A percentile compares a stretch with the other conserved stretches of the same genome.
Evolutionary conservation across 192 early-diverging fungal species (phyloP).

Genomic region (Lunasporangiospora selenospora): DNA sequence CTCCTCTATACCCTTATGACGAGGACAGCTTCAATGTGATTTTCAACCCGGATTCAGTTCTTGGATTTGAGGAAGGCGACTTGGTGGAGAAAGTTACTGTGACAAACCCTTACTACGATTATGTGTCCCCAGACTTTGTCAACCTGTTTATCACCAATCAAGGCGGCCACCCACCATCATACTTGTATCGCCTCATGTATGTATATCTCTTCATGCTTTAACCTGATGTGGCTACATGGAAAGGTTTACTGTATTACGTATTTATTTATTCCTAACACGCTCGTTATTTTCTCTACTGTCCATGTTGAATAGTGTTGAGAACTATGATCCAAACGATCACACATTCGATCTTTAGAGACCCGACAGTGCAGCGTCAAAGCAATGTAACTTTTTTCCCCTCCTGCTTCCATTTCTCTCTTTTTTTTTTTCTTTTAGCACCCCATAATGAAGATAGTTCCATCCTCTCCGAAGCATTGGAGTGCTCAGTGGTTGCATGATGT

Average conservation of each 20-base stretch:
- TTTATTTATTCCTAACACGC: not conserved
- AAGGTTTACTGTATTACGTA: not conserved
- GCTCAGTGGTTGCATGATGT: too few relatives aligned
- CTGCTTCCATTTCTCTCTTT: conserved; percentile 5
- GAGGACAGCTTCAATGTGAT: conserved; percentile 82
- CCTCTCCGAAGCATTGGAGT: too few relatives aligned
- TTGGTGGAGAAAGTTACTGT: conserved; percentile 82
- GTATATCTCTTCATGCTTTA: conserved; percentile 3
- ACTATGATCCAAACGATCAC: conserved; percentile 32
- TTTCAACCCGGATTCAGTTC: conserved; percentile 80
- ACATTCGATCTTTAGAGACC: conserved; percentile 22
- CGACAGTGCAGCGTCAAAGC: not conserved
- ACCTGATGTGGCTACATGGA: too few relatives aligned
- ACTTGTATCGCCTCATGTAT: conserved; percentile 81
- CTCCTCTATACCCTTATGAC: conserved; percentile 89
- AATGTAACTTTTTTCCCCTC: conserved; percentile 7
- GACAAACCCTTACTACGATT: conserved; percentile 91
- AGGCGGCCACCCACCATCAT: conserved; percentile 80
- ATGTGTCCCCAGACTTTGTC: conserved; percentile 90
- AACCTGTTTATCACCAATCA: conserved; percentile 90
- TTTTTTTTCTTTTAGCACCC: not conserved
- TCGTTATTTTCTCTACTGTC: conserved; percentile 3
- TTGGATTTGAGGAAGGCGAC: conserved; percentile 82
- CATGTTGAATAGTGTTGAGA: conserved; percentile 24
- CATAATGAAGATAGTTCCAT: too few relatives aligned